Evolutionary conservation across 305 asterid genomes (phyloP), one percentile per base, ranked within the genome.

Genomic region (Vinca major): DNA sequence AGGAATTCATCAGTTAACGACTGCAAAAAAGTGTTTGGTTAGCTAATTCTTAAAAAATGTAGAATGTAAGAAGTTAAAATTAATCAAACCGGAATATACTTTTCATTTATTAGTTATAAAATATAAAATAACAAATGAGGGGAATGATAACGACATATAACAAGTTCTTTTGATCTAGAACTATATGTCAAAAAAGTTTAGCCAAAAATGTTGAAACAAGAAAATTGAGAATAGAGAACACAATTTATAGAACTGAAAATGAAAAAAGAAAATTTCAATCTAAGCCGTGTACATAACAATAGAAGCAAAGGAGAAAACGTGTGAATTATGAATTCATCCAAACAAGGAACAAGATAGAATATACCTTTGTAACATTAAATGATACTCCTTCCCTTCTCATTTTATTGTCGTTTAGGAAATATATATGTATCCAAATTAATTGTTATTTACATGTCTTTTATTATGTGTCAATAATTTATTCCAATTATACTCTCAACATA

Each of bases 271-370:
- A 9, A 45, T 4, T 6, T 40, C n/a, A 9, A 65, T 5, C 48
- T 57, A 47, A 49, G 50, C 48, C 50, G 36, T 6, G 7, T 13
- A 63, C 48, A 47, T 36, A 13, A 7, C 58, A 45, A n/a, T 19
- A 45, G 50, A 58, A 33, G 19, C 49, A 69, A 62, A 53, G 60
- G 54, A 20, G 65, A 55, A 55, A 57, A 47, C 73, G 73, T 69
- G 73, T 69, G 33, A 69, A 39, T 43, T 33, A 16, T 10, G 48
- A 26, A 58, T 47, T 58, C 63, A 37, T 36, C 44, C 66, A 58
- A 33, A 57, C 47, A 47, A 45, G 66, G 73, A 69, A 19, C 45
- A 48, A 69, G 20, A 58, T 4, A 33, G 60, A 58, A 69, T 69
- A 69, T 69, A 57, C 66, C 67, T n/a, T 4, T 20, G 14, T 45